Percentiles rank a stretch among this genome's conserved stretches.
Conservation (phyloP, 2,329 filamentous ascomycete genomes). For the Apiospora saccharicola region DNA sequence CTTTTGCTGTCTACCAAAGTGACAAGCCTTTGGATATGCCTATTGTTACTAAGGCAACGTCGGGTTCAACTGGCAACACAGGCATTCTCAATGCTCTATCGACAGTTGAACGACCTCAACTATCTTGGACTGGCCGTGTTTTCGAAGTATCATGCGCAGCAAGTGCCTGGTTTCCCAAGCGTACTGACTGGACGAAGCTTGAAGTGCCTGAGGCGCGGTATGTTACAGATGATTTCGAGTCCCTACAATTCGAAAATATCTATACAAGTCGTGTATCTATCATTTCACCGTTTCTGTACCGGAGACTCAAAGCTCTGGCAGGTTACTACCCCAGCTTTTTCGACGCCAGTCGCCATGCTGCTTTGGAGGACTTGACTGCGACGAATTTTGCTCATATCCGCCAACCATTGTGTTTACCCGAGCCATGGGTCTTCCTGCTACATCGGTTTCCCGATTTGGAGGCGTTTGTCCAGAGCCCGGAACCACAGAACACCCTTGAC, state of each 20-base stretch:
- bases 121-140: not conserved
- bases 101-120: not conserved
- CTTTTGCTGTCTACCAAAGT: not conserved
- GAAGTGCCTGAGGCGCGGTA: not conserved
- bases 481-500: not conserved
- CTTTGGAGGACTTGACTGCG: no score
- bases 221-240: no score
- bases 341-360: no score
- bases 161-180: not conserved
- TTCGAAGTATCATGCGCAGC: not conserved
- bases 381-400: no score
- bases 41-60: not conserved
- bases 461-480: not conserved
- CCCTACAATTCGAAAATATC: no score
- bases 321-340: not conserved
- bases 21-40: not conserved
- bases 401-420: not conserved
- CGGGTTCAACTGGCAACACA: not conserved
- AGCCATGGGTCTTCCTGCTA: not conserved
- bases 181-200: not conserved
- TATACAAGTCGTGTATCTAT: not conserved
- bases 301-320: not conserved
- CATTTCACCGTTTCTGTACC: not conserved
- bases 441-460: not conserved
- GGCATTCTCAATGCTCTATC: no score